These are phyloP conservation scores for Capniomyces stellatus DNA, from an alignment of 371 early-diverging fungal genomes.

Conservation along the genomic window DNA sequence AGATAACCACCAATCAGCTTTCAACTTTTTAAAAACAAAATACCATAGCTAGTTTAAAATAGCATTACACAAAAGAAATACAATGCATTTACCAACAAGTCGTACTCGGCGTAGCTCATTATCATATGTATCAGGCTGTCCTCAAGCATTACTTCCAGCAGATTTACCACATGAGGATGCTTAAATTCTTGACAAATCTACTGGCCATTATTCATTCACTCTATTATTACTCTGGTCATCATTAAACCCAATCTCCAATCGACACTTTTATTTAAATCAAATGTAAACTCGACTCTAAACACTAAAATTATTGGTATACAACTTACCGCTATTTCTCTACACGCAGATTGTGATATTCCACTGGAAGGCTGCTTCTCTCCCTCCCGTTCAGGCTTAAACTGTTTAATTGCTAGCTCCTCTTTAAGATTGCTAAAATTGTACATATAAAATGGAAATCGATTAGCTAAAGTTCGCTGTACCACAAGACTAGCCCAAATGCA, in stretches of 20 bases:
- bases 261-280: neutral
- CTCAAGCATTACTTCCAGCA: slow-evolving; percentile 73
- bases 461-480: too few species aligned
- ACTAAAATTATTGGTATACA: neutral
- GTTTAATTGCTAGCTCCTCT: slow-evolving; percentile 44
- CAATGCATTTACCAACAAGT: slow-evolving; percentile 43
- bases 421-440: neutral
- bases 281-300: too few species aligned
- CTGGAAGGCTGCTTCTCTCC: slow-evolving; percentile 52
- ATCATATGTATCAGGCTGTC: slow-evolving; percentile 88
- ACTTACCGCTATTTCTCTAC: slow-evolving; percentile 62
- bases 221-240: neutral
- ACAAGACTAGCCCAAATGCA: too few species aligned
- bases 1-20: neutral
- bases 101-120: slow-evolving; percentile 88
- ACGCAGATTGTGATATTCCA: slow-evolving; percentile 88
- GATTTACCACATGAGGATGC: slow-evolving; percentile 66
- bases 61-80: neutral
- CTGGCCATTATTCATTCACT: neutral
- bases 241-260: neutral
- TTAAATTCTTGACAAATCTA: slow-evolving; percentile 64
- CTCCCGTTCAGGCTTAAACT: slow-evolving; percentile 89
- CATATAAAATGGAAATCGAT: neutral
- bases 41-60: too few species aligned
- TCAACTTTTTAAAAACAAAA: too few species aligned